phyloP scores from a whole-genome alignment of 2,329 filamentous ascomycete species.

The Gaeumannomyces tritici region DNA sequence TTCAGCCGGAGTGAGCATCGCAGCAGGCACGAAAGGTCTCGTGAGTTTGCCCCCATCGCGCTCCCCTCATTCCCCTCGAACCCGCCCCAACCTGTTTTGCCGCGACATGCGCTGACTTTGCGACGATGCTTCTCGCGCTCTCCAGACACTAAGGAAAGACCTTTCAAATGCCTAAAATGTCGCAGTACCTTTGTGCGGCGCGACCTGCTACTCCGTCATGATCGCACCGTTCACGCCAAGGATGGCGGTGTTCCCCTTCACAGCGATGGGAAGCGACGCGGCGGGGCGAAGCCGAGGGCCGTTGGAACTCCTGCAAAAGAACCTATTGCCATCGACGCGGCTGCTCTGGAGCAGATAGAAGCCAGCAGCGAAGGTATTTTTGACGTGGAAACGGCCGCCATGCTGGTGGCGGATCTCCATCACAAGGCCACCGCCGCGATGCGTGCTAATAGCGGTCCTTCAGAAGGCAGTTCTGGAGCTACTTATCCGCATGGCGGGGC shows the following conservation, averaged over 20 bases:
- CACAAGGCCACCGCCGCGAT: constrained; percentile 79
- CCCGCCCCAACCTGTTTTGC: neutral
- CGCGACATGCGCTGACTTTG: neutral
- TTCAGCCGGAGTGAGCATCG: constrained; percentile 97
- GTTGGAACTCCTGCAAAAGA: constrained; percentile 62
- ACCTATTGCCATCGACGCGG: constrained; percentile 71
- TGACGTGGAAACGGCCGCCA: constrained; percentile 93
- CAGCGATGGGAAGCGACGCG: constrained; percentile 84
- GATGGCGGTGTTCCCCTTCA: constrained; percentile 90
- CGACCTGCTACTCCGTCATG: constrained; percentile 91
- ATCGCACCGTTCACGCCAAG: constrained; percentile 96
- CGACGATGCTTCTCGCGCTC: neutral
- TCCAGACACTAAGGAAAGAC: constrained; percentile 92
- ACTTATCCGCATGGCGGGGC: constrained; percentile 64
- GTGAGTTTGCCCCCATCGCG: constrained; percentile 52
- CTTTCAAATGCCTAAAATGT: constrained; percentile 98
- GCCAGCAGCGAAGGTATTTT: constrained; percentile 83
- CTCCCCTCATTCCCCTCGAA: constrained; percentile 6
- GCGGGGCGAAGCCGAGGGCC: constrained; percentile 56
- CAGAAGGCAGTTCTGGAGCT: constrained; percentile 50
- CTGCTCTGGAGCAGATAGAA: constrained; percentile 86
- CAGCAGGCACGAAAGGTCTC: constrained; percentile 92
- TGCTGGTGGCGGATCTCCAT: constrained; percentile 97
- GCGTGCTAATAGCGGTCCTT: constrained; percentile 45
- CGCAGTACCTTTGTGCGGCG: constrained; percentile 96